phyloP scores from a whole-genome alignment of 2,329 filamentous ascomycete species.

The Fusarium albidum region DNA sequence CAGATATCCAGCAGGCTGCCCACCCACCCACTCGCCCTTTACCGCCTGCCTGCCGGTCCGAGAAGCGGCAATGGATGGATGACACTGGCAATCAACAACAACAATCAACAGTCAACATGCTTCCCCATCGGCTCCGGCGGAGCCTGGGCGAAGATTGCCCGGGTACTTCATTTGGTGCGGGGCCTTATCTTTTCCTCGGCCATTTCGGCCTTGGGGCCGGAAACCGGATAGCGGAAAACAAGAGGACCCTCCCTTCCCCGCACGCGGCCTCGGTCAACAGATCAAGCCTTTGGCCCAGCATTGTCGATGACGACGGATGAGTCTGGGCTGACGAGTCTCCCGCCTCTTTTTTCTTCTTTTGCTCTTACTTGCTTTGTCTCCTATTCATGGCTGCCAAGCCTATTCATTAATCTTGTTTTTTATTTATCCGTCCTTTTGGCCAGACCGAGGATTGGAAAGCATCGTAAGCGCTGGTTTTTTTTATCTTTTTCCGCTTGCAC shows the following conservation, averaged over 20 bases:
- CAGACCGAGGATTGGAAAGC: conserved; percentile 10
- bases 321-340: neutral
- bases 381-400: conserved; percentile 2
- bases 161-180: conserved; percentile 17
- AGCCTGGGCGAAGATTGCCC: conserved; percentile 11
- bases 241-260: conserved; percentile 15
- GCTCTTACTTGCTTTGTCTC: conserved; percentile 25
- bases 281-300: conserved; percentile 14
- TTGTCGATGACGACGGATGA: neutral
- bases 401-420: conserved; percentile 15
- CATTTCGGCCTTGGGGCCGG: conserved; percentile 13
- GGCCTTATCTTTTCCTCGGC: conserved; percentile 8
- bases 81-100: conserved; percentile 26
- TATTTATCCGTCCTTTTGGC: conserved; percentile 1
- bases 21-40: neutral
- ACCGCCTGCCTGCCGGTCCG: conserved; percentile 1
- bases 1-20: conserved; percentile 7
- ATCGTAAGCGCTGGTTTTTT: conserved; percentile 29
- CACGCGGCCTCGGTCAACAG: conserved; percentile 17
- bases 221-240: neutral
- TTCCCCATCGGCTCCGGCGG: conserved; percentile 33
- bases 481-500: conserved; percentile 11
- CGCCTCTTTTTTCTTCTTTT: conserved; percentile 3
- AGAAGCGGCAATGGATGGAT: conserved; percentile 20
- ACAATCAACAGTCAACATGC: conserved; percentile 18